Conservation (phyloP, 345 rosid genomes). For the Psidium friedrichsthalianum region DNA sequence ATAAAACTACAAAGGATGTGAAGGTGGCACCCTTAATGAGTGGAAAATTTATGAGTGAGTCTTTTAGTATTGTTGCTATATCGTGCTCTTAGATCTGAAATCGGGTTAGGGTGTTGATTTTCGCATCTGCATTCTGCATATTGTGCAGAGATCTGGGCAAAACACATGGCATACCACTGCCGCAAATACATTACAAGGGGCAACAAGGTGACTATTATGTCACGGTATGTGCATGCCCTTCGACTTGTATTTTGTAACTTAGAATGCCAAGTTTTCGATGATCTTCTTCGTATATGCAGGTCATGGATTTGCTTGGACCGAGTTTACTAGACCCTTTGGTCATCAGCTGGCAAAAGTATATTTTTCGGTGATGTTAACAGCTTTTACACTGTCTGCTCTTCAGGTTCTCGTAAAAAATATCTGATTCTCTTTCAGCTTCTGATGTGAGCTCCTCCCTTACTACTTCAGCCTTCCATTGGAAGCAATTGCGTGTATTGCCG, state of each 20-base stretch:
- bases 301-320: constrained; percentile 77
- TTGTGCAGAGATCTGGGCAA: constrained; percentile 51
- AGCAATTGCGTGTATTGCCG: constrained; percentile 94
- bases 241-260: too few relatives aligned
- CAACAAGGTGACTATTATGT: constrained; percentile 61
- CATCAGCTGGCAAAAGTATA: constrained; percentile 27
- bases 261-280: not conserved
- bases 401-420: not conserved
- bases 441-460: not conserved
- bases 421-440: not conserved
- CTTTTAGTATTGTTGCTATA: not conserved
- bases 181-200: constrained; percentile 55
- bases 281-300: constrained; percentile 22
- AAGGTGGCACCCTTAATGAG: constrained; percentile 74
- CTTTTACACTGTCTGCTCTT: not conserved
- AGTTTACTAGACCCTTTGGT: constrained; percentile 70
- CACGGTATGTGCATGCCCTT: constrained; percentile 32
- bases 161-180: constrained; percentile 51
- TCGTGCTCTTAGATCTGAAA: too few relatives aligned
- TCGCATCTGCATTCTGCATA: not conserved
- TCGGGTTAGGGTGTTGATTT: not conserved
- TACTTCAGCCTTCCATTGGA: constrained; percentile 61
- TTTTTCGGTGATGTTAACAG: not conserved
- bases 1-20: constrained; percentile 83
- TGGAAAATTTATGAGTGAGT: constrained; percentile 91